Conservation (phyloP, 2,329 filamentous ascomycete species). For the Clonostachys chloroleuca region DNA sequence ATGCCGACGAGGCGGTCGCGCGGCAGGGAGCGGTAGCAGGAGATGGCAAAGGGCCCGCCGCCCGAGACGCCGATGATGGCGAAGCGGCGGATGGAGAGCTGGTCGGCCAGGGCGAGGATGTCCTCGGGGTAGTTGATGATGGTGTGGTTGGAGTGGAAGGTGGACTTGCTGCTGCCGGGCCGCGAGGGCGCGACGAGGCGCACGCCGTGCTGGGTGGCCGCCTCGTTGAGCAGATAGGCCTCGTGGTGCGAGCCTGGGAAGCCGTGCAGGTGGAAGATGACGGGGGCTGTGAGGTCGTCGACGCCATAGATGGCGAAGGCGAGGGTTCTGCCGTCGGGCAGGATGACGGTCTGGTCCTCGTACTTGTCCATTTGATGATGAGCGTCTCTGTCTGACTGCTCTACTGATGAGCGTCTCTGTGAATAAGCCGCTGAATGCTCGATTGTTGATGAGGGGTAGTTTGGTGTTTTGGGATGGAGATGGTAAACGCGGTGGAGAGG, state of each 20-base stretch:
- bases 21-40: slow-evolving; percentile 11
- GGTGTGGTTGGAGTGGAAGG: slow-evolving; percentile 15
- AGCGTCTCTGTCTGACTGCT: too few relatives aligned
- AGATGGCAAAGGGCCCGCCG: slow-evolving; percentile 19
- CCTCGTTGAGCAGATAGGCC: slow-evolving; percentile 9
- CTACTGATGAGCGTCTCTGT: too few relatives aligned
- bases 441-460: too few relatives aligned
- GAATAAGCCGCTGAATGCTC: too few relatives aligned
- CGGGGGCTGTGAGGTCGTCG: neutral
- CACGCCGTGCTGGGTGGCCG: slow-evolving; percentile 5
- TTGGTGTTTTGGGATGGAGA: too few relatives aligned
- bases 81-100: slow-evolving; percentile 10
- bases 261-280: slow-evolving; percentile 22
- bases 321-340: slow-evolving; percentile 16
- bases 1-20: slow-evolving; percentile 3
- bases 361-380: neutral
- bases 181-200: slow-evolving; percentile 25
- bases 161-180: slow-evolving; percentile 27
- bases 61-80: slow-evolving; percentile 19
- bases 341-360: slow-evolving; percentile 4
- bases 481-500: too few relatives aligned
- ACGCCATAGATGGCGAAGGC: slow-evolving; percentile 15
- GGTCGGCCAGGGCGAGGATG: slow-evolving; percentile 15
- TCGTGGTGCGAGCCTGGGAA: slow-evolving; percentile 26
- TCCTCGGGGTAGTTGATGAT: slow-evolving; percentile 18